These are phyloP conservation scores for Eimeria tenella DNA, from an alignment of 169 alveolate species.

Conservation along the genomic window DNA sequence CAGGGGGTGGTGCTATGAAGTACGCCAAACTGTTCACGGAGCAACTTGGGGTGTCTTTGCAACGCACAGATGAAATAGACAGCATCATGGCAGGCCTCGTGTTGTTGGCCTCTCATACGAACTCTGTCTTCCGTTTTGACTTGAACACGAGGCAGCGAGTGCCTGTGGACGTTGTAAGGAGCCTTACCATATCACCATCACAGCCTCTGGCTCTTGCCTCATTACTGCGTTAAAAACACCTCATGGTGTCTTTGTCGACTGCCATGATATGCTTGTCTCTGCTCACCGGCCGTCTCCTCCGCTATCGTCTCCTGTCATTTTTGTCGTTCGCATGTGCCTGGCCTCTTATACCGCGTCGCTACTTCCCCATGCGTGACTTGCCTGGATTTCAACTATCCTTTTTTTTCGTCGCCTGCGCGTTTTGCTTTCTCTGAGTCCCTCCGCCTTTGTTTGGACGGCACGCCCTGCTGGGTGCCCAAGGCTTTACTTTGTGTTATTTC, in stretches of 20 bases:
- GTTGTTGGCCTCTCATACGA: slow-evolving; percentile 84
- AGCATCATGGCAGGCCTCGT: slow-evolving; percentile 89
- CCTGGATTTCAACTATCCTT: no score
- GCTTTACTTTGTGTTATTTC: neutral
- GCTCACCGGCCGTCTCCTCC: no score
- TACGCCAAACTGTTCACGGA: slow-evolving; percentile 82
- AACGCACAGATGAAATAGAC: slow-evolving; percentile 92
- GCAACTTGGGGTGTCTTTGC: slow-evolving; percentile 83
- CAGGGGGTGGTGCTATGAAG: slow-evolving; percentile 95
- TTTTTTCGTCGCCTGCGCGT: no score
- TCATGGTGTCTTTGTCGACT: no score
- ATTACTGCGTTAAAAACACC: no score
- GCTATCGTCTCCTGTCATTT: neutral
- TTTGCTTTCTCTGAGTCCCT: no score
- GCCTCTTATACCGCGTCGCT: neutral
- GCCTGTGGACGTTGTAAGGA: slow-evolving; percentile 79
- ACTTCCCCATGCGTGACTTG: neutral
- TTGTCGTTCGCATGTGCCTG: neutral
- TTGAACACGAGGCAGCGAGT: slow-evolving; percentile 80
- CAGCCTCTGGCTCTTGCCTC: no score
- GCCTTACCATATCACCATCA: no score
- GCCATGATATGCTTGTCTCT: no score
- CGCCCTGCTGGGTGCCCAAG: no score
- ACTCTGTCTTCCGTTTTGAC: slow-evolving; percentile 87
- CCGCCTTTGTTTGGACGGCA: no score